These are phyloP conservation scores for Stachybotrys echinatus DNA, from an alignment of 2,329 filamentous ascomycete species.

Conservation along the genomic window DNA sequence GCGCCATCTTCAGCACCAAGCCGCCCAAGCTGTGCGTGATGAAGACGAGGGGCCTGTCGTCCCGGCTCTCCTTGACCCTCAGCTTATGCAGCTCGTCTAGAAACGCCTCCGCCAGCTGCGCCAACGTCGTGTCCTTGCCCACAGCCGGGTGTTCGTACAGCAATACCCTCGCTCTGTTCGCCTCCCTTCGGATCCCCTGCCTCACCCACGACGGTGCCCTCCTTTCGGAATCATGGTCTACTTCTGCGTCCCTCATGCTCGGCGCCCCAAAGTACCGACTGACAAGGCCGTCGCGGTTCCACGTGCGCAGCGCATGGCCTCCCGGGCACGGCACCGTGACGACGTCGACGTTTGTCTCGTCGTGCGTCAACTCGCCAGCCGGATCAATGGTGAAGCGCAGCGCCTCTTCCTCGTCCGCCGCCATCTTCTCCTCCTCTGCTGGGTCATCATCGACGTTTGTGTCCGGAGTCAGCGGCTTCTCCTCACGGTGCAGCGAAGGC, in stretches of 20 bases:
- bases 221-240: conserved; percentile 11
- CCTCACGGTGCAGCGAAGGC: neutral
- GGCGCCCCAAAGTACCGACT: conserved; percentile 40
- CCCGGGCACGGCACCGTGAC: conserved; percentile 50
- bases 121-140: conserved; percentile 35
- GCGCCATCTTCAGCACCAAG: conserved; percentile 51
- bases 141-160: conserved; percentile 45
- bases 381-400: conserved; percentile 28
- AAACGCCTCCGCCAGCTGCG: conserved; percentile 39
- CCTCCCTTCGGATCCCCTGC: conserved; percentile 44
- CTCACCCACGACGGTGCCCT: conserved; percentile 43
- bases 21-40: conserved; percentile 58
- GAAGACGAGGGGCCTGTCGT: conserved; percentile 50
- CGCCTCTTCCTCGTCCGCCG: neutral
- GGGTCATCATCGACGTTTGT: conserved; percentile 5
- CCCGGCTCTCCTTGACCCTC: conserved; percentile 24
- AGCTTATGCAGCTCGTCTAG: conserved; percentile 35
- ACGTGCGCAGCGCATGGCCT: conserved; percentile 46
- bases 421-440: neutral
- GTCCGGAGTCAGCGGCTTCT: neutral
- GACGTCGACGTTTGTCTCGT: conserved; percentile 49
- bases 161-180: conserved; percentile 42
- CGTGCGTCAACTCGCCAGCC: conserved; percentile 31
- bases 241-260: conserved; percentile 31
- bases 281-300: conserved; percentile 44